Evolutionary conservation across 805 yeast genomes (phyloP), one percentile per base, ranked within the genome.

Genomic region (Yamadazyma sp.): DNA sequence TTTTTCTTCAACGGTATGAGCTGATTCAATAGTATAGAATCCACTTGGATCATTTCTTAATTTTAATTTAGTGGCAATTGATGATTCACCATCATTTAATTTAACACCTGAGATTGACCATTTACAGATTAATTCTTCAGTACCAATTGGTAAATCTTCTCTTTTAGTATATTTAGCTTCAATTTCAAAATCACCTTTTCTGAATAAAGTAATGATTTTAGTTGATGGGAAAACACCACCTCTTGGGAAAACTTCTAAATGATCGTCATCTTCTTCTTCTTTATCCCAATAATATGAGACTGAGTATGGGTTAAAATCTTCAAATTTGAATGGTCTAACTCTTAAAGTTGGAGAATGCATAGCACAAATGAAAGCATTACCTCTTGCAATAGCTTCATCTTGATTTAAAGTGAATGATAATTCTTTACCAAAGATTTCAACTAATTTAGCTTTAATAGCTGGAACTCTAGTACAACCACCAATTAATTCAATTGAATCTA

Each of bases 391-490:
- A 45, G 98, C 96, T 76, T 93, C 99, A 62, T 93, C 99, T 73
- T 89, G 97, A 78, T 93, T 93, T 69, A 94, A 79, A 52, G 98
- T 94, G 74, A 85, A 84, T 26, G 96, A 86, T 60, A 93, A 74
- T 53, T 72, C 82, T 71, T 85, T 85, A 62, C 86, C 86, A 61
- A 93, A 87, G 48, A 85, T 73, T 58, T 82, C 85, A 51, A 83
- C 51, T 52, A 93, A 75, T 58, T 77, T 82, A 51, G 81, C 76
- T 77, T 93, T 93, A 61, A 93, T 73, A 37, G 85, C 70, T 61
- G 99, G 99, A 49, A 93, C 95, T 77, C 99, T 88, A 51, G 97
- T 86, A 62, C 95, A 85, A 53, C 99, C 99, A 72, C 99, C 99
- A 59, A 93, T 83, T 42, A 93, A 80, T 73, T 93, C 99, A 50